Evolutionary conservation across 2,329 filamentous ascomycete species (phyloP), one percentile per base, ranked within the genome.

Genomic region (Colletotrichum chlorophyti): DNA sequence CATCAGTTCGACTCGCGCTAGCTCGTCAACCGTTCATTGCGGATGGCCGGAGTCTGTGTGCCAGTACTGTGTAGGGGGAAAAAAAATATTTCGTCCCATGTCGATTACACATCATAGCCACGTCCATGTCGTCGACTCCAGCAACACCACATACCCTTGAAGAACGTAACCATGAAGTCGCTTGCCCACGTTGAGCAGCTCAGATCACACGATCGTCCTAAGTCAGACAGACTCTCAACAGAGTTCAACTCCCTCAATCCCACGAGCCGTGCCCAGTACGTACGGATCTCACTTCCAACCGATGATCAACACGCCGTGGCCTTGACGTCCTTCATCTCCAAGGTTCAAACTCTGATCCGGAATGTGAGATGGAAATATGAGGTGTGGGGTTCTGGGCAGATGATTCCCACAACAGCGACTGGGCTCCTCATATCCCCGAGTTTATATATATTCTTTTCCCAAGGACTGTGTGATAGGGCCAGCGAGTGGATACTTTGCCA

Each of bases 131-230:
- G 35, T 15, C n/a, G 11, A 37, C 41, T 41, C 49, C 17, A n/a
- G n/a, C n/a, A n/a, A n/a, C n/a, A n/a, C n/a, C n/a, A n/a, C n/a
- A n/a, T n/a, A n/a, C n/a, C n/a, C 21, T 23, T 35, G n/a, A 43
- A 31, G 27, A 38, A 11, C 11, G 11, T 24, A 21, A 23, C 37
- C 14, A 14, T 12, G 5, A 38, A 11, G 15, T n/a, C 5, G 19
- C n/a, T 12, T 24, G 17, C 31, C 21, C 31, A 37, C 24, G 45
- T 54, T 26, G 29, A 38, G 31, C 31, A 31, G 38, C 55, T 59
- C 55, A 49, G 55, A 55, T 59, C 55, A 59, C 43, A 59, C 50
- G 55, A 54, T 59, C 55, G 40, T 59, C 55, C 51, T 19, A 59
- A 55, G 17, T 59, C 34, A 5, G 37, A 37, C 14, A 19, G n/a